Base-by-base conservation (phyloP, 2,329 filamentous ascomycete species). In the Colletotrichum eleusines region DNA sequence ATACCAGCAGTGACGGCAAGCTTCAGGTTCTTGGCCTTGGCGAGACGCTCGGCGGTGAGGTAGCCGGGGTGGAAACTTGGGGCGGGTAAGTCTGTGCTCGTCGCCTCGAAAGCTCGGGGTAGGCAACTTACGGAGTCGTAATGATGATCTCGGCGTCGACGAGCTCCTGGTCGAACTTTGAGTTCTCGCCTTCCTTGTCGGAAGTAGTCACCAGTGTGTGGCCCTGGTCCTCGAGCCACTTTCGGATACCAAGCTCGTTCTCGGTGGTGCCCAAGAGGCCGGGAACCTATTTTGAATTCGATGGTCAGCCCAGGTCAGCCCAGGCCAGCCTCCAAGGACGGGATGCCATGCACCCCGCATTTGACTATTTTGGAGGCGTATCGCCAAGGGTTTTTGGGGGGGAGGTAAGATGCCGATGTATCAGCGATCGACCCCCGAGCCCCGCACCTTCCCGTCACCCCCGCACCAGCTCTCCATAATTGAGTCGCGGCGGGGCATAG, bases 1-100 rank as follows among this genome's bases (percentile, higher is more conserved):
- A 99, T 97, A 87, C 96, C 96, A 77, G 96, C 96, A 62, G 96
- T 99, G 83, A 99, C 85, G 81, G 95, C 95, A 73, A 99, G 87
- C 91, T 98, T 98, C 79, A 99, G 92, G 70, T 99, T 98, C 92
- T 98, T 98, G 76, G 96, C 96, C 87, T 96, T 97, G 78, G 94
- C 94, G 67, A 99, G 91, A 80, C 96, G 95, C 87, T 98, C 95
- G 65, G 94, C 94, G 60, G 93, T 98, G 71, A 99, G 92, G 88
- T 99, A 99, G 75, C 95, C 96, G 65, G 95, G 95, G 88, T 98
- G 95, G 92, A 98, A 98, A 80, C 94, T 97, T 76, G 66, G 53
- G 7, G 60, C 53, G 28, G 20, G 33, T 69, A 18, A 59, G 69
- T 42, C 11, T 63, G 12, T 28, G 38, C 4, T 14, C 14, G 50